A percentile compares a stretch with the other conserved stretches of the same genome.
Conservation (phyloP, 768 basidiomycete genomes). For the Boletus sp. region DNA sequence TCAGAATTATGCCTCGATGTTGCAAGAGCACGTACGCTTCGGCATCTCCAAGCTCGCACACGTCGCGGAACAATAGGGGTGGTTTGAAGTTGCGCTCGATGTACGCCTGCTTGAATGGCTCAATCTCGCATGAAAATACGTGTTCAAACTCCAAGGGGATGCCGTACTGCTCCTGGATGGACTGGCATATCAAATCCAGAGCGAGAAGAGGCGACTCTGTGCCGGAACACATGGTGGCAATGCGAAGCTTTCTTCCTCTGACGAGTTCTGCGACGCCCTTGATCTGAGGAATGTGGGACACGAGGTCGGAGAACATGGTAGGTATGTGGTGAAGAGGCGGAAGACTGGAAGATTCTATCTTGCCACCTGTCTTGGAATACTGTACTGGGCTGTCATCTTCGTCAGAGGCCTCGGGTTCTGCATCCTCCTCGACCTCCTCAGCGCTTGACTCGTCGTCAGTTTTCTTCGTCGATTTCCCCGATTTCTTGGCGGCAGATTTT, state of each 20-base stretch:
- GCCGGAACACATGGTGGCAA: constrained; percentile 97
- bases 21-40: constrained; percentile 59
- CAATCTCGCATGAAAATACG: constrained; percentile 96
- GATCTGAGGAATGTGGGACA: constrained; percentile 63
- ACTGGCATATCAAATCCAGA: constrained; percentile 76
- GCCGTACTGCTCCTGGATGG: constrained; percentile 65
- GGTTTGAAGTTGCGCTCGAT: constrained; percentile 96
- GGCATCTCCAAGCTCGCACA: constrained; percentile 78
- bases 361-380: constrained; percentile 38
- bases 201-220: constrained; percentile 95
- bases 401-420: constrained; percentile 32
- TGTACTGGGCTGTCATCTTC: constrained; percentile 32
- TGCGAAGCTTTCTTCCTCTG: constrained; percentile 79
- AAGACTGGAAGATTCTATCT: constrained; percentile 56
- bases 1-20: background rate
- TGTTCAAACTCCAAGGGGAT: constrained; percentile 76
- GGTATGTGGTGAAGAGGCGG: constrained; percentile 76
- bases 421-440: constrained; percentile 36
- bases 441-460: constrained; percentile 31
- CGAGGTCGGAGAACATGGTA: constrained; percentile 74
- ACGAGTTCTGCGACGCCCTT: constrained; percentile 64
- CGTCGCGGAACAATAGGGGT: constrained; percentile 89
- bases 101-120: constrained; percentile 96
- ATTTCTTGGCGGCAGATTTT: constrained; percentile 26
- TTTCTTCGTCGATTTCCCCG: constrained; percentile 32